Conservation (phyloP, 176 grass and related monocot genomes). For the Lolium multiflorum region DNA sequence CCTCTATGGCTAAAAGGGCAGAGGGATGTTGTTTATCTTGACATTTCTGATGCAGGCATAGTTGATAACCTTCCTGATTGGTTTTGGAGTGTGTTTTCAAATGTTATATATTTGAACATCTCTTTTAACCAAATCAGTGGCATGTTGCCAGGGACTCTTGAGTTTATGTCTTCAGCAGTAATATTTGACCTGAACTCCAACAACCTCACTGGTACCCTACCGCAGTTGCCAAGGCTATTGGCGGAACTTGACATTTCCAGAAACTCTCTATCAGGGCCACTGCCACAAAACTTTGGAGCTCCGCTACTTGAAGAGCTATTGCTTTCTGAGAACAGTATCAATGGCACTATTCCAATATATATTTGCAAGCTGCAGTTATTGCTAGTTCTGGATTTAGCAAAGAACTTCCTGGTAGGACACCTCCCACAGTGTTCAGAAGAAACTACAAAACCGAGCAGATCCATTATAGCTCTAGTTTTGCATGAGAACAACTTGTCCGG, state of each 20-base stretch:
- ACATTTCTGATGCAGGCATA: slow-evolving; percentile 3
- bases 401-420: not conserved
- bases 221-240: not conserved
- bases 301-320: not conserved
- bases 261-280: not conserved
- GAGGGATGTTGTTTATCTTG: not conserved
- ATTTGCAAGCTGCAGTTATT: not conserved
- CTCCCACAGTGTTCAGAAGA: not conserved
- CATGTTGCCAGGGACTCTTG: not conserved
- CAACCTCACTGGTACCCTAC: not conserved
- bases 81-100: not conserved
- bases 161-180: not conserved
- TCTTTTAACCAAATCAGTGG: slow-evolving; percentile 13
- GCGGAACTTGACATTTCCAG: not conserved
- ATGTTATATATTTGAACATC: not conserved
- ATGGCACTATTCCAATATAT: not conserved
- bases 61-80: not conserved
- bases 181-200: not conserved
- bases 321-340: not conserved
- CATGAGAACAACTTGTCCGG: not conserved
- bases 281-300: not conserved
- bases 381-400: not conserved
- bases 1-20: not conserved
- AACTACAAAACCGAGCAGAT: not conserved
- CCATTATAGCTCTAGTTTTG: not conserved